These are phyloP conservation scores for Yamadazyma blattariae DNA, from an alignment of 1,139 yeast species.

Conservation along the genomic window DNA sequence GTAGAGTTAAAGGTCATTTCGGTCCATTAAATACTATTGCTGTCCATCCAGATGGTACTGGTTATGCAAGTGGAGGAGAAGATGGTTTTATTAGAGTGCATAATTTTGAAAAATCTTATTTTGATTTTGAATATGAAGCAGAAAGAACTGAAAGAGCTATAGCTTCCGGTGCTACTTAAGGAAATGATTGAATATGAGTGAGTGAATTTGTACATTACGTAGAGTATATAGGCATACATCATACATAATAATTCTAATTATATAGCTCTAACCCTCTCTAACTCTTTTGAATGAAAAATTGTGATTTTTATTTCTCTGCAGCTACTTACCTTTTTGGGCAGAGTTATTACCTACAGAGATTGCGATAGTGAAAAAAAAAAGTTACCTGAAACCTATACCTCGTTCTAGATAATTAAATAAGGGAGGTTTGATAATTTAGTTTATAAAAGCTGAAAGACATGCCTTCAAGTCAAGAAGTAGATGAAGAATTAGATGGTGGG, in stretches of 20 bases:
- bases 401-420: too few species aligned
- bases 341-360: too few species aligned
- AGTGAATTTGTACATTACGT: slow-evolving; percentile 4
- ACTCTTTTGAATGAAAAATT: too few species aligned
- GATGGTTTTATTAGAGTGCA: slow-evolving; percentile 97
- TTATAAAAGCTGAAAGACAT: background rate
- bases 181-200: background rate
- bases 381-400: too few species aligned
- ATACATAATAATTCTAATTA: too few species aligned
- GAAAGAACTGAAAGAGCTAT: slow-evolving; percentile 70
- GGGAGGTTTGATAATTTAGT: too few species aligned
- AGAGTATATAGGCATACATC: slow-evolving; percentile 3
- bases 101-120: slow-evolving; percentile 87
- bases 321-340: too few species aligned
- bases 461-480: slow-evolving; percentile 8
- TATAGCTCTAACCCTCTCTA: background rate
- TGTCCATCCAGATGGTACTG: slow-evolving; percentile 90
- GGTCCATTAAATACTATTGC: slow-evolving; percentile 97
- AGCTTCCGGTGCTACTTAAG: slow-evolving; percentile 29
- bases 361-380: too few species aligned
- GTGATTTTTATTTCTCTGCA: too few species aligned
- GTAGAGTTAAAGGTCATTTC: slow-evolving; percentile 97
- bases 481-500: slow-evolving; percentile 33
- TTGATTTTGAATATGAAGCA: slow-evolving; percentile 88
- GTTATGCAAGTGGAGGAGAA: slow-evolving; percentile 96